phyloP scores from a whole-genome alignment of 2,329 filamentous ascomycete species.

The Cordyceps cateniannulata region DNA sequence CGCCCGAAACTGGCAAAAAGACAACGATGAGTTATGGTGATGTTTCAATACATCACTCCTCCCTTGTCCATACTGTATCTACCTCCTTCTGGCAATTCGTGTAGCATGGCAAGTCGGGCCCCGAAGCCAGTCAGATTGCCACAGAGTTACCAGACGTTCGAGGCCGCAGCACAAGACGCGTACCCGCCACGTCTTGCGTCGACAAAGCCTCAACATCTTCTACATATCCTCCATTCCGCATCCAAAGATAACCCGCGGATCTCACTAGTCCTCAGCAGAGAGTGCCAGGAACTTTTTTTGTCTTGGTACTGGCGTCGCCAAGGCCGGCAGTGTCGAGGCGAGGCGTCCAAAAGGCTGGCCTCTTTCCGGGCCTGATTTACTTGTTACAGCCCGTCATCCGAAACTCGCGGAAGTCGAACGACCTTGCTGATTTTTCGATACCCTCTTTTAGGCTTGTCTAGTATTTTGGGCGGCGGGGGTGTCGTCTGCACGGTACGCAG shows the following conservation, averaged over 20 bases:
- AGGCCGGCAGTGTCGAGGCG: not conserved
- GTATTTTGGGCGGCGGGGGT: no score
- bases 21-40: not conserved
- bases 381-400: not conserved
- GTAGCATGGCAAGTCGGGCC: no score
- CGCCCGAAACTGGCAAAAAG: not conserved
- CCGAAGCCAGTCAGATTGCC: no score
- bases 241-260: no score
- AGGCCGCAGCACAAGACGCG: not conserved
- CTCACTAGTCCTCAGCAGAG: not conserved
- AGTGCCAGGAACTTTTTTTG: not conserved
- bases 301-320: not conserved
- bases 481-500: no score
- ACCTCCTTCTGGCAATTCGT: not conserved
- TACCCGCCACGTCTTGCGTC: no score
- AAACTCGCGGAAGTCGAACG: not conserved
- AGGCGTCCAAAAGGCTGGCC: not conserved
- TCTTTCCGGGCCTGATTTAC: not conserved
- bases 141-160: no score
- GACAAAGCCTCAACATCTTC: no score
- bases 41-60: not conserved
- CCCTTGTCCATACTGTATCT: not conserved
- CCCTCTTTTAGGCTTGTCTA: not conserved
- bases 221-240: not conserved
- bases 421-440: not conserved